phyloP scores from a whole-genome alignment of 768 basidiomycete species.

The Pleurotus eryngii region DNA sequence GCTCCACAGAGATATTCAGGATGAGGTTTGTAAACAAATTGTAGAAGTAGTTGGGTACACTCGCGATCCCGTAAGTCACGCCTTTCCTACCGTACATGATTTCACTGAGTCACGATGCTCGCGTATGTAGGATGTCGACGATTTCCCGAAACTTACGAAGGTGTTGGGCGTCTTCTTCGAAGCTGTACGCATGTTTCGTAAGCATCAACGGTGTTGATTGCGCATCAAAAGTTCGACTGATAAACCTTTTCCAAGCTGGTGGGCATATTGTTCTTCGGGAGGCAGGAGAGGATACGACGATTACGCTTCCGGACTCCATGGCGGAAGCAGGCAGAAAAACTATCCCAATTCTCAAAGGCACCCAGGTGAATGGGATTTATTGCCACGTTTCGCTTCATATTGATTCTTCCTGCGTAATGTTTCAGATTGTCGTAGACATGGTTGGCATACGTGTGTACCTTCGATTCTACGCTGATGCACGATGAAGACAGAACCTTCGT shows the following conservation, averaged over 20 bases:
- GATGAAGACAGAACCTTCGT: too few relatives aligned
- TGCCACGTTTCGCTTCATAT: too few relatives aligned
- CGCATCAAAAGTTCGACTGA: too few relatives aligned
- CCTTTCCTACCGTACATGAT: neutral
- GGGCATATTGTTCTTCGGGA: constrained; percentile 38
- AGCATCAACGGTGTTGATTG: constrained; percentile 12
- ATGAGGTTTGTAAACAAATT: constrained; percentile 44
- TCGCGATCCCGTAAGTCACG: constrained; percentile 28
- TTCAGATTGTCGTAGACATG: constrained; percentile 36
- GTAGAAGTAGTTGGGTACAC: constrained; percentile 30
- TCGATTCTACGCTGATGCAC: neutral
- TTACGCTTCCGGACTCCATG: constrained; percentile 36
- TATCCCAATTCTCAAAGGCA: constrained; percentile 38
- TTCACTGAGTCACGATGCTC: neutral
- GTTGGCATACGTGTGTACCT: constrained; percentile 42
- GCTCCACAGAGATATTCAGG: constrained; percentile 42
- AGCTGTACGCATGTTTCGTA: constrained; percentile 43
- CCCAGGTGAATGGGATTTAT: constrained; percentile 17
- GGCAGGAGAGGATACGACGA: constrained; percentile 38
- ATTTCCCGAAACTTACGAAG: constrained; percentile 38
- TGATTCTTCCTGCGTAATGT: too few relatives aligned
- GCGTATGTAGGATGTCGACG: constrained; percentile 29
- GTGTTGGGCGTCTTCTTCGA: constrained; percentile 44
- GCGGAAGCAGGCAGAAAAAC: constrained; percentile 34
- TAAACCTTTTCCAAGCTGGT: constrained; percentile 25